Base-by-base conservation (phyloP, 2,329 filamentous ascomycete genomes). In the Cercospora sojina region DNA sequence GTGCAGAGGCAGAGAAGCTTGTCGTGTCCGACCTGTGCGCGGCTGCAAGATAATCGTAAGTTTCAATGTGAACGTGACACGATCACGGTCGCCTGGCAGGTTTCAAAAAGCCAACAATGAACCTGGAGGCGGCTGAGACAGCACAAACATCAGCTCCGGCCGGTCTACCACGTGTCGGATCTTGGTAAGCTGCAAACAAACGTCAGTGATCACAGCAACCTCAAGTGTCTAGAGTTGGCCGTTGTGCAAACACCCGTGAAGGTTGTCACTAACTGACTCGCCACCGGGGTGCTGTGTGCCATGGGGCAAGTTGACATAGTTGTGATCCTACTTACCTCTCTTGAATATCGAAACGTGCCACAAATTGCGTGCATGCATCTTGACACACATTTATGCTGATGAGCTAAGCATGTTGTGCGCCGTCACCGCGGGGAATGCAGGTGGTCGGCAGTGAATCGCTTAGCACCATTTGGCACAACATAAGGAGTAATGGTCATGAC, bases 111-210 rank as follows among this genome's bases (percentile, higher is more conserved):
- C 23, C 41, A 47, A 60, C 27, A 38, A 60, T 25, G 38, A 60
- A 60, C 35, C 53, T 9, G 38, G n/a, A 60, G 20, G 32, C 25
- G 12, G 38, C 58, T 60, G 58, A 47, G 58, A 49, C 58, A 47
- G 38, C 41, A 49, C 38, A 60, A 47, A 43, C 38, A 27, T 49
- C 41, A 23, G 32, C 29, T 23, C n/a, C 57, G 35, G 32, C 3
- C 57, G 23, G 57, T 43, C 25, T 23, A 60, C 58, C 58, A 60
- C 58, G 58, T 60, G 58, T 60, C 58, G 58, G 20, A 57, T 57
- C 25, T 32, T 57, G 35, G 58, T 49, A 31, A 60, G 58, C 58
- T 60, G 58, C 58, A 60, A 60, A 29, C 58, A 60, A 60, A 60
- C 58, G 58, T 60, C 58, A 47, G 38, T 41, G 32, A 29, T 8